Evolutionary conservation across 257 asterid species (phyloP).

Genomic region (Petunia axillaris): DNA sequence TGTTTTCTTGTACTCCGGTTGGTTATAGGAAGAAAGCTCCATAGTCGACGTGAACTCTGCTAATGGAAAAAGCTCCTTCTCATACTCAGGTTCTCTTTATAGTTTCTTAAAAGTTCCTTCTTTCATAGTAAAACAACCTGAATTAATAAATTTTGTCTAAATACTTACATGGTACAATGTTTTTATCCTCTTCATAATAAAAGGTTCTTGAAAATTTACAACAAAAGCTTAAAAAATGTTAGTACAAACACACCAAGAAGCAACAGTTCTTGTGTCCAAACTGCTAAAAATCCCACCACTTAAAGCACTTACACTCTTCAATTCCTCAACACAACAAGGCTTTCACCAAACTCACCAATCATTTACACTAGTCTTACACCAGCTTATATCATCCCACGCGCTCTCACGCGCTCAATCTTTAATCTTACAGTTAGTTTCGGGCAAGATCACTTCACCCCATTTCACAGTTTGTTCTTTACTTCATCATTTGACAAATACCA

Average conservation of each 20-base stretch:
- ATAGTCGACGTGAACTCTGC: not conserved
- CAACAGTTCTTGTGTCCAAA: conserved; percentile 45
- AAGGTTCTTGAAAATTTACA: no score
- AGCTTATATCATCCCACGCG: conserved; percentile 51
- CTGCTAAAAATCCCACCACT: conserved; percentile 66
- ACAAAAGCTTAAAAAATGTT: not conserved
- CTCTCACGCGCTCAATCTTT: conserved; percentile 55
- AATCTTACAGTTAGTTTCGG: conserved; percentile 52
- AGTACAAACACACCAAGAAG: not conserved
- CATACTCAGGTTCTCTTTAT: not conserved
- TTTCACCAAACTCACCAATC: conserved; percentile 60
- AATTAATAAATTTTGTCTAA: not conserved
- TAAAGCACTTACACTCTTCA: conserved; percentile 58
- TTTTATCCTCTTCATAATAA: not conserved
- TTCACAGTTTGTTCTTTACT: conserved; percentile 57
- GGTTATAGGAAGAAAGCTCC: not conserved
- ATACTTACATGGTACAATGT: not conserved
- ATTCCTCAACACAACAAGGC: conserved; percentile 41
- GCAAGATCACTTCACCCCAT: conserved; percentile 49
- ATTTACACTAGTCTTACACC: conserved; percentile 49
- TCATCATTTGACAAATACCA: conserved; percentile 39
- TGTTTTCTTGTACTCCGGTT: not conserved
- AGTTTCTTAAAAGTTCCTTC: not conserved
- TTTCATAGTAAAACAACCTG: not conserved
- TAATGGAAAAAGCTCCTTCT: not conserved